These are phyloP conservation scores for Solanum gracilifrons DNA, from an alignment of 257 asterid genomes.

Conservation along the genomic window DNA sequence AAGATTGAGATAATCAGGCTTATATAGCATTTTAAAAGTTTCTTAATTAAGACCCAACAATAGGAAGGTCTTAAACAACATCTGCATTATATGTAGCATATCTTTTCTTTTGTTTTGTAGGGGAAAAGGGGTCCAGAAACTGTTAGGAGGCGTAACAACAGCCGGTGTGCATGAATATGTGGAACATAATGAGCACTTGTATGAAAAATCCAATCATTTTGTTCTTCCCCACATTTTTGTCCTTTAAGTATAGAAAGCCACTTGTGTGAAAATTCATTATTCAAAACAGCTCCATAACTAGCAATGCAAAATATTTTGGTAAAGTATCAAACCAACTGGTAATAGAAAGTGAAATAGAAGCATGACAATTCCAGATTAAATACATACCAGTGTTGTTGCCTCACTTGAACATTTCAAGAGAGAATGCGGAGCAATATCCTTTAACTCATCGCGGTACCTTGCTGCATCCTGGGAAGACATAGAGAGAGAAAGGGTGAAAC, in stretches of 20 bases:
- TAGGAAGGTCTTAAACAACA: neutral
- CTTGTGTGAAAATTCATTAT: neutral
- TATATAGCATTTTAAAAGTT: neutral
- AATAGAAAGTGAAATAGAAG: neutral
- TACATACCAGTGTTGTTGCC: constrained; percentile 66
- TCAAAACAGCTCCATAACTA: neutral
- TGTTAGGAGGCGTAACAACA: neutral
- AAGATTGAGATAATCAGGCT: neutral
- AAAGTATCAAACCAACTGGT: neutral
- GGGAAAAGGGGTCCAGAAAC: neutral
- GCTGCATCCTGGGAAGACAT: constrained; percentile 51
- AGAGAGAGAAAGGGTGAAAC: neutral
- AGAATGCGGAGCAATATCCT: constrained; percentile 52
- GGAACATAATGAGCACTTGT: neutral
- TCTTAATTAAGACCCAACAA: neutral
- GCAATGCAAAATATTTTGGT: neutral
- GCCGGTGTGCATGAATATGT: neutral
- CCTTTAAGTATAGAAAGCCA: neutral
- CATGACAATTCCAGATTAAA: neutral
- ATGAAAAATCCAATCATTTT: neutral
- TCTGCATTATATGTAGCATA: neutral
- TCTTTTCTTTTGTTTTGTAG: neutral
- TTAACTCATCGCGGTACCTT: constrained; percentile 42
- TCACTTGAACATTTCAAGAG: constrained; percentile 76
- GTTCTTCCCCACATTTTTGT: neutral